Conservation (phyloP, 257 asterid species). For the Apocynum venetum region DNA sequence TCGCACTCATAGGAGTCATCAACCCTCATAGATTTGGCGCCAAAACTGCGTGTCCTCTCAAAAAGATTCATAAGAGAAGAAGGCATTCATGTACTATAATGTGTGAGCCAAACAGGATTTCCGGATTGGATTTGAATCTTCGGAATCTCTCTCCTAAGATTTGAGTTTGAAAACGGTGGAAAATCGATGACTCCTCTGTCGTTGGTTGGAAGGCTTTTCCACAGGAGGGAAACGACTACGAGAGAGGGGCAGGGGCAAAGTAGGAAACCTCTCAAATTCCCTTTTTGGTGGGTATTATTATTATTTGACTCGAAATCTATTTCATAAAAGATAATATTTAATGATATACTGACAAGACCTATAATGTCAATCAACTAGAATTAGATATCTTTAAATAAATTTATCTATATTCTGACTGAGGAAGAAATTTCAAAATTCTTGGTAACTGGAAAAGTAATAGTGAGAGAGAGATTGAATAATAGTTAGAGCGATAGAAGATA, state of each 20-base stretch:
- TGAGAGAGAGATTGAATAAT: no score
- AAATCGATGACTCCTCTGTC: background rate
- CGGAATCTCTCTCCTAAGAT: background rate
- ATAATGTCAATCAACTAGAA: no score
- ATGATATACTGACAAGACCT: no score
- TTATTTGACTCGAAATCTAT: no score
- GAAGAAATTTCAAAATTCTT: no score
- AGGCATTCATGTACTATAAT: background rate
- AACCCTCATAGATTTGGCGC: slow-evolving; percentile 45
- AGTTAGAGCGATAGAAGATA: no score
- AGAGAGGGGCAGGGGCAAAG: background rate
- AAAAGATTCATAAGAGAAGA: background rate
- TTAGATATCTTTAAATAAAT: no score
- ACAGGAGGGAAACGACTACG: background rate
- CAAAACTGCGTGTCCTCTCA: slow-evolving; percentile 13
- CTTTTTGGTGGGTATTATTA: background rate
- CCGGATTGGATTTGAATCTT: background rate
- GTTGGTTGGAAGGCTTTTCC: background rate
- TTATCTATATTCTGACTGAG: no score
- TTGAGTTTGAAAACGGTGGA: background rate
- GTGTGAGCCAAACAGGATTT: background rate
- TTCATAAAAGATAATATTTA: no score
- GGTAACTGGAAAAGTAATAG: no score
- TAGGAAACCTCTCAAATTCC: background rate
- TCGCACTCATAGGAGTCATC: slow-evolving; percentile 24